Base-by-base conservation (phyloP, 306 rosid species). In the Quercus mongolica region DNA sequence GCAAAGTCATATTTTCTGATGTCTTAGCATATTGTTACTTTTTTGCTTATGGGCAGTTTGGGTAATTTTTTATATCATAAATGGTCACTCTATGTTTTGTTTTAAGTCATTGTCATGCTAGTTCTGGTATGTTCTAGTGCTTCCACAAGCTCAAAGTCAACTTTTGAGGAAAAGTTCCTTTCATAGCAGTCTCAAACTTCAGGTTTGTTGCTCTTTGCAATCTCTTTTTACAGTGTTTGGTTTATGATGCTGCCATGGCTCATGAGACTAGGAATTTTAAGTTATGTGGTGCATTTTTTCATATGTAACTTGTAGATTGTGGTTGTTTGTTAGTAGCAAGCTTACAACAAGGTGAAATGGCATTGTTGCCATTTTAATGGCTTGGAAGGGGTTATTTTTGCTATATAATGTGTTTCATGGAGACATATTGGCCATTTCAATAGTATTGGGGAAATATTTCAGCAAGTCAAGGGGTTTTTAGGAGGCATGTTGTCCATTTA, bases 131-230 rank as follows among this genome's bases (percentile, higher is more conserved):
- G 38, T 33, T 33, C 7, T 33, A 89, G 92, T 74, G 74, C 82
- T 76, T 21, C 94, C 26, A 76, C 92, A 68, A 91, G 76, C 84
- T 75, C 88, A 38, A 95, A 88, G 90, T 84, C 94, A 44, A 85
- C 92, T 9, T 90, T 95, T 84, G 98, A 95, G 87, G 98, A 95
- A 77, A 95, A 95, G 84, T 92, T 93, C 86, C 90, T 95, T 82
- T 93, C 99, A 11, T 98, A 91, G 86, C 94, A 91, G 87, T 93
- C 93, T 71, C 98, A 93, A 81, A 91, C 89, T 87, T 95, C 99
- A 89, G 99, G 99, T 95, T 30, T 77, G 25, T 81, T 78, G 65
- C 38, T 82, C 71, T 46, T 63, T 75, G 31, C 76, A 11, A 25
- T 33, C 59, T 74, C 69, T 80, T 4, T 58, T 79, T 74, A 63